Conservation (phyloP, 1,284 basidiomycete species). For the Ustilago tritici region DNA sequence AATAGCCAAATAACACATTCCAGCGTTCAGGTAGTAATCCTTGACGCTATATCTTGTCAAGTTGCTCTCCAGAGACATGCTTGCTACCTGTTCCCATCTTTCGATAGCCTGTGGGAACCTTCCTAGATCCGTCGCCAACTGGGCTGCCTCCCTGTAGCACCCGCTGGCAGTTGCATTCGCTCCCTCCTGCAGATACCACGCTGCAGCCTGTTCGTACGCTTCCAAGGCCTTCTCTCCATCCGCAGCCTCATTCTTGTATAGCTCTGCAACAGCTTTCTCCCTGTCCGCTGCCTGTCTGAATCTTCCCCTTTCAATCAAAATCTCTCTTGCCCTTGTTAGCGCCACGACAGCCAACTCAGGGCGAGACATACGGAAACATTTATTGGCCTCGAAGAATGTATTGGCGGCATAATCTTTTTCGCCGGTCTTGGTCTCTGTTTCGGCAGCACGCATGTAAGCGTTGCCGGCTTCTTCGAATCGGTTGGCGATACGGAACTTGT, state of each 20-base stretch:
- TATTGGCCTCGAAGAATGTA: slow-evolving; percentile 68
- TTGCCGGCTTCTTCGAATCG: slow-evolving; percentile 90
- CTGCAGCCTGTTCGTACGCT: slow-evolving; percentile 90
- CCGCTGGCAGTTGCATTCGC: slow-evolving; percentile 93
- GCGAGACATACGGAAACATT: slow-evolving; percentile 66
- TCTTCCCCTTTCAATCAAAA: slow-evolving; percentile 85
- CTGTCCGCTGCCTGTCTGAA: slow-evolving; percentile 98
- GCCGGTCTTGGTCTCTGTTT: slow-evolving; percentile 65
- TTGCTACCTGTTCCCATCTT: slow-evolving; percentile 89
- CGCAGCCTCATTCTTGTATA: slow-evolving; percentile 81
- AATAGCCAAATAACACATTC: slow-evolving; percentile 89
- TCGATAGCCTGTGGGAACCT: slow-evolving; percentile 87
- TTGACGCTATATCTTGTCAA: slow-evolving; percentile 99
- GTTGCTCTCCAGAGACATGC: slow-evolving; percentile 82
- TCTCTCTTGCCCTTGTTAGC: slow-evolving; percentile 84
- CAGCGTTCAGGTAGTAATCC: slow-evolving; percentile 92
- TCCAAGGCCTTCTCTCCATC: slow-evolving; percentile 86
- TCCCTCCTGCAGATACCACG: slow-evolving; percentile 97
- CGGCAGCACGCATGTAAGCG: slow-evolving; percentile 68
- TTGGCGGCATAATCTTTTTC: slow-evolving; percentile 69
- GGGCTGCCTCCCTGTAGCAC: slow-evolving; percentile 95
- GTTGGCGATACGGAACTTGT: slow-evolving; percentile 94
- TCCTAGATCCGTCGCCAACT: slow-evolving; percentile 89
- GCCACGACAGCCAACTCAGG: slow-evolving; percentile 82
- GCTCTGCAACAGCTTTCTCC: slow-evolving; percentile 87